phyloP scores from a whole-genome alignment of 1,284 basidiomycete genomes.

The Amylostereum areolatum region DNA sequence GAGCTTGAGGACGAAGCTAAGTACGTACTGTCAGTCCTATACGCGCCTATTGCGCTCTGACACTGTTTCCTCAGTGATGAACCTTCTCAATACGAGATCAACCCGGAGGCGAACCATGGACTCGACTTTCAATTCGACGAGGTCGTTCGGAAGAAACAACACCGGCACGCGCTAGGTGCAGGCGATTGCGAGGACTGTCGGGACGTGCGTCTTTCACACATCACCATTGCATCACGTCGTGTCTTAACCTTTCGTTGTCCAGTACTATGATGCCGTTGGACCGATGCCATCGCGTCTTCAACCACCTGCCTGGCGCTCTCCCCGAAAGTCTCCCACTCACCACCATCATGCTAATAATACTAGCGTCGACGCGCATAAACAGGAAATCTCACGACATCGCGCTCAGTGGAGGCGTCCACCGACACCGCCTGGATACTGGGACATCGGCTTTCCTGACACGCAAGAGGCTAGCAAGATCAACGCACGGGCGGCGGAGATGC shows the following conservation, averaged over 20 bases:
- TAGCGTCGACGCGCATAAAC: constrained; percentile 53
- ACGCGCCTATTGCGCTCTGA: background rate
- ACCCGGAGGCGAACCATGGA: constrained; percentile 62
- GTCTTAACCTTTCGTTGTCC: background rate
- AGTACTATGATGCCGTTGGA: constrained; percentile 81
- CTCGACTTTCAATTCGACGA: constrained; percentile 66
- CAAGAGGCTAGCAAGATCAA: constrained; percentile 77
- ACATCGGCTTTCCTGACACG: constrained; percentile 84
- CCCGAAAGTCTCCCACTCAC: constrained; percentile 30
- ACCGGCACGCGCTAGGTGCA: constrained; percentile 64
- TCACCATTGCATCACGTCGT: background rate
- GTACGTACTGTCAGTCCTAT: background rate
- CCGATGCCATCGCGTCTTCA: constrained; percentile 59
- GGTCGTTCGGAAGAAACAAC: constrained; percentile 66
- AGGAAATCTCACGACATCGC: constrained; percentile 76
- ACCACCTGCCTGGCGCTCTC: constrained; percentile 67
- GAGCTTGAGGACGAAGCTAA: background rate
- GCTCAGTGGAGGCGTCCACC: constrained; percentile 62
- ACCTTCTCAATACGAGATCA: constrained; percentile 46
- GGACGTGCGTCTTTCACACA: constrained; percentile 48
- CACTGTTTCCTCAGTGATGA: constrained; percentile 41
- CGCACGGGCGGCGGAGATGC: constrained; percentile 61
- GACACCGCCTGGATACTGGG: constrained; percentile 85
- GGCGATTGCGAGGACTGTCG: constrained; percentile 82
- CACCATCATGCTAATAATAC: constrained; percentile 15